phyloP scores from a whole-genome alignment of 2,329 filamentous ascomycete genomes.

The Aspergillus eucalypticola region DNA sequence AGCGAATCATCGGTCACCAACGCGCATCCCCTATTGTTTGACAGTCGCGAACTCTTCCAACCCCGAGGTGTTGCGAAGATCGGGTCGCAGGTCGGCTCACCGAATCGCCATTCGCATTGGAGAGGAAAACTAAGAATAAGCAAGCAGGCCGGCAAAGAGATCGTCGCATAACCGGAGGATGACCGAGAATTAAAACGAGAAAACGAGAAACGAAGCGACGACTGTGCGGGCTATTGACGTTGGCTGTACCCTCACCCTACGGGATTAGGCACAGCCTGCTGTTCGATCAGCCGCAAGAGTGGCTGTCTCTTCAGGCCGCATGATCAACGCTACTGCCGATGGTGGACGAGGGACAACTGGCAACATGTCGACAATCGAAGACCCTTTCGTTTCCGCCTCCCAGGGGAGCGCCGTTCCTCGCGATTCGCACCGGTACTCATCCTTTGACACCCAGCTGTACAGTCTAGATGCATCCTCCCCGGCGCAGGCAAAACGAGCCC shows the following conservation, averaged over 20 bases:
- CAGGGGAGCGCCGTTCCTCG: conserved; percentile 45
- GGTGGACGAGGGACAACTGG: conserved; percentile 18
- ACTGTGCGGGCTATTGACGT: conserved; percentile 23
- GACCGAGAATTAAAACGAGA: conserved; percentile 26
- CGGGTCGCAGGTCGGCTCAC: conserved; percentile 36
- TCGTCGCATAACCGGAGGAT: conserved; percentile 30
- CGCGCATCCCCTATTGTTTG: conserved; percentile 8
- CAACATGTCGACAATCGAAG: conserved; percentile 42
- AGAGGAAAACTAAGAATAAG: conserved; percentile 7
- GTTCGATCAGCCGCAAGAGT: conserved; percentile 4
- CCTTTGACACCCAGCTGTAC: conserved; percentile 79
- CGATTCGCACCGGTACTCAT: conserved; percentile 69
- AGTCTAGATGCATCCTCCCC: conserved; percentile 80
- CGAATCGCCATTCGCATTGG: conserved; percentile 8
- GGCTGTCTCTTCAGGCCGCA: conserved; percentile 14
- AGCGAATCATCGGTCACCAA: conserved; percentile 8
- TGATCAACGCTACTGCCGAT: conserved; percentile 11
- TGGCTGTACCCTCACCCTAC: conserved; percentile 25
- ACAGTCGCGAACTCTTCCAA: conserved; percentile 7
- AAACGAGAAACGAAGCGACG: conserved; percentile 28
- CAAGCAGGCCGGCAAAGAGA: neutral
- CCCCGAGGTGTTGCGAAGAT: conserved; percentile 11
- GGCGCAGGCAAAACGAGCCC: conserved; percentile 79
- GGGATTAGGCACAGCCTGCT: conserved; percentile 6
- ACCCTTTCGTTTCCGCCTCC: conserved; percentile 60